A percentile compares a stretch with the other conserved stretches of the same genome.
phyloP scores from a whole-genome alignment of 805 yeast species.

The Dipodascopsis tothii region DNA sequence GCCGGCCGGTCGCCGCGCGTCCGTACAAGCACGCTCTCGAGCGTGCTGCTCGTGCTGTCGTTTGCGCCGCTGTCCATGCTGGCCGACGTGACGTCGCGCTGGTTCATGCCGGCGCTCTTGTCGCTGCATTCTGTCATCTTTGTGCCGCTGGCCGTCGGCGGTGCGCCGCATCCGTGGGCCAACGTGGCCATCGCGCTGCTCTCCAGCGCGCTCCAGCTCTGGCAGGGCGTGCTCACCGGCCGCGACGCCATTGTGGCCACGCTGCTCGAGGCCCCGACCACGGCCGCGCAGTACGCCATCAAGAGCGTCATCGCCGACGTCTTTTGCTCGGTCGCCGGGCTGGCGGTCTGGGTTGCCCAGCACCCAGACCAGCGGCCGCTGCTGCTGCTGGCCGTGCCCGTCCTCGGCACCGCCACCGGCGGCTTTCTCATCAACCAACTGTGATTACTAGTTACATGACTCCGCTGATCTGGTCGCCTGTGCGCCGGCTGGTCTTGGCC shows the following conservation, averaged over 20 bases:
- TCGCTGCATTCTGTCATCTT: not conserved
- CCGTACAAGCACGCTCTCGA: not conserved
- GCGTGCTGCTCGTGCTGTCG: not conserved
- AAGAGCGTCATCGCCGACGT: not conserved
- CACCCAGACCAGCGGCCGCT: no score
- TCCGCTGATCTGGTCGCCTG: no score
- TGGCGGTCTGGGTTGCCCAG: not conserved
- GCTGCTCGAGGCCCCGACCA: not conserved
- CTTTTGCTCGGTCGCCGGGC: not conserved
- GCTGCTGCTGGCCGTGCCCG: no score
- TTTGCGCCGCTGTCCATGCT: not conserved
- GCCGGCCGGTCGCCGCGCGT: not conserved
- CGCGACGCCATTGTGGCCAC: not conserved
- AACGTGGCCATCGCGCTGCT: not conserved
- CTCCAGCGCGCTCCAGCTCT: not conserved
- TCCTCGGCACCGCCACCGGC: no score
- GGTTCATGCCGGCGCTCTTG: not conserved
- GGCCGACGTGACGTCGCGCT: not conserved
- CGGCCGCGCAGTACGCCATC: not conserved
- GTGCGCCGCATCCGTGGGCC: not conserved
- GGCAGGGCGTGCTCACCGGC: not conserved
- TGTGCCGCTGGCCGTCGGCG: not conserved
- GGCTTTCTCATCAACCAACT: no score
- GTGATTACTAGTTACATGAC: no score
- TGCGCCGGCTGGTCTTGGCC: no score